Evolutionary conservation across 371 early-diverging fungal genomes (phyloP).

Genomic region (Quaeritorhiza haematococci): DNA sequence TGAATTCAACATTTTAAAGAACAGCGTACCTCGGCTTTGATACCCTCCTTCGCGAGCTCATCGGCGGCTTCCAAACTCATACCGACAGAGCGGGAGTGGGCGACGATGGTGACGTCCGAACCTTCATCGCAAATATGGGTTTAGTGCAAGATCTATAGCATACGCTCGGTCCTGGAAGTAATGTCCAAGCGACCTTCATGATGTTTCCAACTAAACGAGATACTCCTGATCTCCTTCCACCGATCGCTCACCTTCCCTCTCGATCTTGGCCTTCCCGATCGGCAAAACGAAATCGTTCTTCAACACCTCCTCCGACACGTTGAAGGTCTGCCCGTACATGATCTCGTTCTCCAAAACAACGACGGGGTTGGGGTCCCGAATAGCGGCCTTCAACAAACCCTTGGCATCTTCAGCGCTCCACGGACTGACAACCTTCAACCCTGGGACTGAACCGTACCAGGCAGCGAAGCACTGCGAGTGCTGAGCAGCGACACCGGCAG

Average conservation of each 20-base stretch:
- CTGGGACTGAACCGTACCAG: slow-evolving; percentile 95
- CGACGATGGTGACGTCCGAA: slow-evolving; percentile 88
- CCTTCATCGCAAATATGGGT: slow-evolving; percentile 35
- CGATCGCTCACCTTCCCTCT: slow-evolving; percentile 65
- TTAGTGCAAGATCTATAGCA: too few relatives aligned
- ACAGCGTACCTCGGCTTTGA: slow-evolving; percentile 60
- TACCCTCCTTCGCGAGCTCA: slow-evolving; percentile 78
- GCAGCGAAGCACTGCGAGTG: slow-evolving; percentile 99
- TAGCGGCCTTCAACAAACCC: slow-evolving; percentile 95
- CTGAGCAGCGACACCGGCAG: slow-evolving; percentile 98
- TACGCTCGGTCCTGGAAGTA: slow-evolving; percentile 4
- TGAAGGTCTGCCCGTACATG: slow-evolving; percentile 91
- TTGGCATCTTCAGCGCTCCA: slow-evolving; percentile 97
- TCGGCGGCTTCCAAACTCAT: slow-evolving; percentile 90
- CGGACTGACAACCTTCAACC: slow-evolving; percentile 98
- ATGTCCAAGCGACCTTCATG: neutral
- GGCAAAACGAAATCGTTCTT: slow-evolving; percentile 85
- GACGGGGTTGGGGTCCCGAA: slow-evolving; percentile 98
- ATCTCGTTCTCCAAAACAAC: slow-evolving; percentile 98
- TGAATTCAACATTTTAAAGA: too few relatives aligned
- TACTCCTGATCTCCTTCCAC: slow-evolving; percentile 1
- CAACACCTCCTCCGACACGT: slow-evolving; percentile 76
- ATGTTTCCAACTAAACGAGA: neutral
- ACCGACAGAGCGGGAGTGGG: slow-evolving; percentile 91
- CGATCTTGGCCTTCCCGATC: slow-evolving; percentile 96